A percentile compares a stretch with the other conserved stretches of the same genome.
phyloP scores from a whole-genome alignment of 768 basidiomycete genomes.

The Termitomyces sp. region DNA sequence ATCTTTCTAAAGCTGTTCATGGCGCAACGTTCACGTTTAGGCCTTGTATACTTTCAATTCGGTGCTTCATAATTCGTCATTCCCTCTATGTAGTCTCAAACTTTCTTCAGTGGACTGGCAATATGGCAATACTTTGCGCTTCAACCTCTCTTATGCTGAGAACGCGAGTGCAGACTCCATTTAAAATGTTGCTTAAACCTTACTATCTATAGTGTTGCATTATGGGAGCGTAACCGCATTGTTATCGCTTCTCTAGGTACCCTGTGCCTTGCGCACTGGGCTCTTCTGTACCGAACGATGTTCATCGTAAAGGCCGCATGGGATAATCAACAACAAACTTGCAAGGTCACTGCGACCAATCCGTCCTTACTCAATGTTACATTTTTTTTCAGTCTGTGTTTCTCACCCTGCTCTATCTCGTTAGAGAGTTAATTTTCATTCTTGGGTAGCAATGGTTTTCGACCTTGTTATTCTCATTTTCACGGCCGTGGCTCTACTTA shows the following conservation, averaged over 20 bases:
- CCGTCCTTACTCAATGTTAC: slow-evolving; percentile 54
- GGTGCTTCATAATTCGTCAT: slow-evolving; percentile 24
- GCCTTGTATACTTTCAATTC: slow-evolving; percentile 68
- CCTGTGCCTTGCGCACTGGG: slow-evolving; percentile 61
- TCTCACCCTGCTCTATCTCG: neutral
- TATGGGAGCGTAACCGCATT: slow-evolving; percentile 58
- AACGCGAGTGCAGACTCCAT: slow-evolving; percentile 38
- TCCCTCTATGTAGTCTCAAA: neutral
- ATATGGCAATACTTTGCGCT: slow-evolving; percentile 59
- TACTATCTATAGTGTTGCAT: slow-evolving; percentile 42
- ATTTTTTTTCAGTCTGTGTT: slow-evolving; percentile 62
- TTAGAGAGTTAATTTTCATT: neutral
- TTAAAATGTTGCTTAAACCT: neutral
- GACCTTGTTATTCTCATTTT: slow-evolving; percentile 56
- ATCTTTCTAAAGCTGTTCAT: neutral
- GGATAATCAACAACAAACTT: slow-evolving; percentile 32
- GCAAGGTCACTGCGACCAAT: slow-evolving; percentile 47
- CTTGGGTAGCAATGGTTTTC: slow-evolving; percentile 56
- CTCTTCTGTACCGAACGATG: slow-evolving; percentile 63
- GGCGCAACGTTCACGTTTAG: slow-evolving; percentile 20
- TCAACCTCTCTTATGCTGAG: slow-evolving; percentile 67
- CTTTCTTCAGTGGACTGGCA: slow-evolving; percentile 47
- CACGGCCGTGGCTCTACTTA: slow-evolving; percentile 47
- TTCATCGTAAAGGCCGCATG: slow-evolving; percentile 57
- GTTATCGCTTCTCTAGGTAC: slow-evolving; percentile 45